Base-by-base conservation (phyloP, 306 rosid species). In the Cucumis cinereus region DNA sequence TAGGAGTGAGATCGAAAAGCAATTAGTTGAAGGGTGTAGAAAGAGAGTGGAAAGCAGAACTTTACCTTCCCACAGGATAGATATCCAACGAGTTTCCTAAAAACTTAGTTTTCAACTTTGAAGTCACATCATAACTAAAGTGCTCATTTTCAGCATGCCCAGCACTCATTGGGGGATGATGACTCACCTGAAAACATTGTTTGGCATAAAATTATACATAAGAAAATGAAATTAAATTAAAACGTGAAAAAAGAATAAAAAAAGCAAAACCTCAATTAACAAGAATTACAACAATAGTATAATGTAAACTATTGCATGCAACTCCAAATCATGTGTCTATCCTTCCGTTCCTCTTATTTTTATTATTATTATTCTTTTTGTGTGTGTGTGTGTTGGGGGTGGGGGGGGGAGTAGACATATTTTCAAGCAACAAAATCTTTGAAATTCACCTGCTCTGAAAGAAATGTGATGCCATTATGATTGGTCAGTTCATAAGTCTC, bases 141-240 rank as follows among this genome's bases (percentile, higher is more conserved):
- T 91, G 96, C 80, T 89, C 93, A 72, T 93, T 93, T 86, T 93
- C 98, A 22, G 92, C 93, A 78, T 89, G 97, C 58, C 87, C 98
- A 71, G 92, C 98, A 86, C 98, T 85, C 96, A 86, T 93, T 71
- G 98, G 98, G 77, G 97, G 98, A 84, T 93, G 98, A 86, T 93
- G 98, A 83, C 97, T 87, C 50, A 93, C 93, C 98, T 93, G 85
- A 71, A 84, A 82, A 66, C 49, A 62, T 9, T 61, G 66, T 24
- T 61, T n/a, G 38, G 38, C 22, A 75, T 11, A 57, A 40, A 22
- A 53, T 16, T 19, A 50, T 52, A 5, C 19, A 10, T 26, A 72
- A 50, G 28, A 20, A 71, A 35, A n/a, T n/a, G 52, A 23, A 8
- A 53, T 24, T 10, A 24, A 45, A 45, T 13, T 23, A 28, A 22